These are phyloP conservation scores for Bipolaris cookei DNA, from an alignment of 2,329 filamentous ascomycete species.

Conservation along the genomic window DNA sequence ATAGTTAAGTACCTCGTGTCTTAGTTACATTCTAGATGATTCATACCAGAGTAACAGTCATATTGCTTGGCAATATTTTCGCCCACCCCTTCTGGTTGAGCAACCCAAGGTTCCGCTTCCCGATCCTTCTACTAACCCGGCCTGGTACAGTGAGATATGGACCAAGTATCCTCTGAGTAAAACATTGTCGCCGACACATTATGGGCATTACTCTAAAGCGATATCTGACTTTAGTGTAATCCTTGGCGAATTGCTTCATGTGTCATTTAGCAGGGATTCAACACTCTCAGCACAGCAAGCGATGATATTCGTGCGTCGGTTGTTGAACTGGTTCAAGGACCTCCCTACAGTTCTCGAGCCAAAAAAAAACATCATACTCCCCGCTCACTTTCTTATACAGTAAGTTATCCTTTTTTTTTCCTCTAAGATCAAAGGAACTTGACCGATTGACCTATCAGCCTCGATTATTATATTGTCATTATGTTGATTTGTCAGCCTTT, in stretches of 20 bases:
- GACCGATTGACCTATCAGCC: neutral
- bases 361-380: neutral
- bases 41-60: slow-evolving; percentile 11
- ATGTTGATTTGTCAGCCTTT: neutral
- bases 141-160: slow-evolving; percentile 28
- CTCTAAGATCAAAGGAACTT: neutral
- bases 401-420: neutral
- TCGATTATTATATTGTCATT: neutral
- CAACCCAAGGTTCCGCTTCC: slow-evolving; percentile 15
- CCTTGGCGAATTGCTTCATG: slow-evolving; percentile 14
- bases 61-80: neutral
- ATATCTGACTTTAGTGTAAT: slow-evolving; percentile 18
- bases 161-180: slow-evolving; percentile 3
- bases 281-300: neutral
- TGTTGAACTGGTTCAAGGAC: neutral
- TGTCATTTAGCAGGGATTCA: neutral
- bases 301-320: slow-evolving; percentile 4
- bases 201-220: slow-evolving; percentile 17
- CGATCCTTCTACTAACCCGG: slow-evolving; percentile 9
- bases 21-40: slow-evolving; percentile 6
- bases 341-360: neutral
- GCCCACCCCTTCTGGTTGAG: slow-evolving; percentile 13
- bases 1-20: neutral
- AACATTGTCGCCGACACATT: neutral
- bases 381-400: neutral